Conservation (phyloP, 345 rosid genomes). For the Eucalyptus regnans region DNA sequence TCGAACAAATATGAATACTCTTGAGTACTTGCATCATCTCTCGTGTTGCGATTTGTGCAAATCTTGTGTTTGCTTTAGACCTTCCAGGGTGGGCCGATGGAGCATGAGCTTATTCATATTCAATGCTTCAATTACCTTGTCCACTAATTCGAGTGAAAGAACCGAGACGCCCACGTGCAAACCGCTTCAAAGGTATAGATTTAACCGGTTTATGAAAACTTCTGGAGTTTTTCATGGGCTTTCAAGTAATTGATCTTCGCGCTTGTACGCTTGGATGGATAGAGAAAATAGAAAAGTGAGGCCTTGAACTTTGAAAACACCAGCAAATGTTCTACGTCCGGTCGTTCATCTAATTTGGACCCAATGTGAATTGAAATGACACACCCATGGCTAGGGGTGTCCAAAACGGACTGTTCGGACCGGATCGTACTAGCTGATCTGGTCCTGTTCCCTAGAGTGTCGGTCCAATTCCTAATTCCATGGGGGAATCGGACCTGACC, state of each 20-base stretch:
- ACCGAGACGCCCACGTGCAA: neutral
- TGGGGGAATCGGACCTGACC: fast-evolving
- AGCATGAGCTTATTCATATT: neutral
- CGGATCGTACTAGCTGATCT: too few relatives aligned
- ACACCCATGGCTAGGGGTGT: neutral
- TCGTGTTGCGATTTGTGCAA: neutral
- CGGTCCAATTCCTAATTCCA: too few relatives aligned
- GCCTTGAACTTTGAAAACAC: neutral
- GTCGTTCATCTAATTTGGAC: neutral
- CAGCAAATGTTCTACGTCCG: neutral
- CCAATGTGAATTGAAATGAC: neutral
- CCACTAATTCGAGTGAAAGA: neutral
- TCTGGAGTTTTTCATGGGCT: neutral
- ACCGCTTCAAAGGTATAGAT: neutral
- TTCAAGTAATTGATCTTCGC: neutral
- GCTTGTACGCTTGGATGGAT: neutral
- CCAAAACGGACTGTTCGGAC: fast-evolving
- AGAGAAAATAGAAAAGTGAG: neutral
- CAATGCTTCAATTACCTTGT: neutral
- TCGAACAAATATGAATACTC: neutral
- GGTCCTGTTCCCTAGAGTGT: too few relatives aligned
- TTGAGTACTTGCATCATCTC: neutral
- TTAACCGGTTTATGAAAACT: neutral
- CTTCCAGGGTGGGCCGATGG: neutral
- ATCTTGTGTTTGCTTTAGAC: neutral